Evolutionary conservation across 495 filamentous ascomycete species (phyloP).

Genomic region (Penicillium parvum): DNA sequence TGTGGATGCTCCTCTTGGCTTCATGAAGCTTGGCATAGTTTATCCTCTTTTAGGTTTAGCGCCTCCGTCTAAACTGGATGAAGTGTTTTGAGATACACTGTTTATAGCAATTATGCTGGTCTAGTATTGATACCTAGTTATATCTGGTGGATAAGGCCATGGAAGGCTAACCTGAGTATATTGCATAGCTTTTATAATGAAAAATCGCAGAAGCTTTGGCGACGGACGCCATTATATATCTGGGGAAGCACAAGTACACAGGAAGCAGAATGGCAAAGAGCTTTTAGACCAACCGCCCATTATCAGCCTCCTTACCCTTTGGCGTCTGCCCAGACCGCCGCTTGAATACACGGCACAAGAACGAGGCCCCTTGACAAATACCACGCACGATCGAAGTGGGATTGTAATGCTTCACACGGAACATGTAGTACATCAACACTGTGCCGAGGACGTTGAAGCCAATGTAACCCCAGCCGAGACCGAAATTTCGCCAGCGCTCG

Average conservation of each 20-base stretch:
- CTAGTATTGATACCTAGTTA: too few relatives aligned
- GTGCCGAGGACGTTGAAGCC: conserved; percentile 48
- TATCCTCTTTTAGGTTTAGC: not conserved
- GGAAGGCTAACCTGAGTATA: too few relatives aligned
- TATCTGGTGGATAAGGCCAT: too few relatives aligned
- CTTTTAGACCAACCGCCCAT: conserved; percentile 30
- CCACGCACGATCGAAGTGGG: conserved; percentile 34
- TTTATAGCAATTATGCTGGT: too few relatives aligned
- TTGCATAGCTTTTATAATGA: too few relatives aligned
- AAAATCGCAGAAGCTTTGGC: too few relatives aligned
- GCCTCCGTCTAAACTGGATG: not conserved
- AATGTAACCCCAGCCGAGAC: conserved; percentile 51
- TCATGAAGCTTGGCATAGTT: not conserved
- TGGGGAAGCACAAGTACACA: too few relatives aligned
- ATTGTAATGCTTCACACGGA: conserved; percentile 48
- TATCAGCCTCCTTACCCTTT: conserved; percentile 55
- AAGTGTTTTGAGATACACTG: too few relatives aligned
- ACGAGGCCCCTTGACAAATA: conserved; percentile 20
- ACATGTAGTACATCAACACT: conserved; percentile 49
- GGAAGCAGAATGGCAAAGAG: not conserved
- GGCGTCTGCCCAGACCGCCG: conserved; percentile 50
- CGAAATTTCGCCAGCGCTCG: conserved; percentile 52
- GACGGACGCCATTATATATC: too few relatives aligned
- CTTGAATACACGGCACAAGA: conserved; percentile 40
- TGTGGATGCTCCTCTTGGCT: not conserved